These are phyloP conservation scores for Beauveria sp. DNA, from an alignment of 2,329 filamentous ascomycete species.

Conservation along the genomic window DNA sequence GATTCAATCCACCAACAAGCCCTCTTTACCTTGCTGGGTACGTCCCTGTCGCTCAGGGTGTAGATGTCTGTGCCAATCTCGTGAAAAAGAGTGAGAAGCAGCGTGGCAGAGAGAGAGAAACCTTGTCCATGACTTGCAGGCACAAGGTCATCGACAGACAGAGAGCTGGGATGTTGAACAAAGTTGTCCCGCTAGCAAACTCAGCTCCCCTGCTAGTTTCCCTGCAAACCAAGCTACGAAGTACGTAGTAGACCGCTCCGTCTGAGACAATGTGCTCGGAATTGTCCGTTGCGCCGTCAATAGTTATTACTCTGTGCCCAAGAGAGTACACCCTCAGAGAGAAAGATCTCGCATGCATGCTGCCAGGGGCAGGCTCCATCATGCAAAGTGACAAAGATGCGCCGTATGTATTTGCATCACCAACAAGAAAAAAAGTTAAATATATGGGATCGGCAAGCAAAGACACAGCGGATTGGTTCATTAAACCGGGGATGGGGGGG, in stretches of 20 bases:
- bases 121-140: no score
- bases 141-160: background rate
- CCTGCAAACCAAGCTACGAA: background rate
- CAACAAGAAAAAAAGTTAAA: background rate
- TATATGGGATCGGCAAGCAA: background rate
- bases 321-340: background rate
- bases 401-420: background rate
- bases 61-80: no score
- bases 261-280: slow-evolving; percentile 1
- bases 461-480: background rate
- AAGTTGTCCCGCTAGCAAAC: background rate
- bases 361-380: background rate
- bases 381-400: background rate
- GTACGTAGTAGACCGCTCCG: background rate
- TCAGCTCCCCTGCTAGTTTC: background rate
- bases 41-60: no score
- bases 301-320: background rate
- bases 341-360: background rate
- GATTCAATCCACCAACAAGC: no score
- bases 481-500: background rate
- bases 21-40: no score
- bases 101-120: background rate
- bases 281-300: background rate
- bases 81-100: background rate
- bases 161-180: background rate